Conservation (phyloP, 108 stramenopile species). For the Nitzschia palea region DNA sequence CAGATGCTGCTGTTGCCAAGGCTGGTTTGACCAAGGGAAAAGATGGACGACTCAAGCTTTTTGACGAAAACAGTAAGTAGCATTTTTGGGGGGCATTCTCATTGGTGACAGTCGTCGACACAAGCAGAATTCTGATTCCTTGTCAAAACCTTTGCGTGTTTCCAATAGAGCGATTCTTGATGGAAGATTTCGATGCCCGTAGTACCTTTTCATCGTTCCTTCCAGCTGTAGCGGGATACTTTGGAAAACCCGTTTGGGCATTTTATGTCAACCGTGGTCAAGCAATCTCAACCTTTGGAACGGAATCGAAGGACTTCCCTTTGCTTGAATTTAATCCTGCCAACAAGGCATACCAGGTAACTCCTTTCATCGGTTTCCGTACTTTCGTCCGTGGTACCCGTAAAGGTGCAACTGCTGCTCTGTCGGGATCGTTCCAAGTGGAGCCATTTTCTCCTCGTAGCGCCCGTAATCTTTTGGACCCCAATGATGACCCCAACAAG, state of each 20-base stretch:
- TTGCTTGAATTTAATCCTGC: conserved; percentile 92
- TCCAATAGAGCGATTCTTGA: conserved; percentile 67
- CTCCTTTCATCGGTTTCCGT: conserved; percentile 91
- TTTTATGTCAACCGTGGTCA: conserved; percentile 98
- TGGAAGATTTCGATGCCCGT: conserved; percentile 84
- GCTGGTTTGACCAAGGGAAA: conserved; percentile 21
- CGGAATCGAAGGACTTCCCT: conserved; percentile 86
- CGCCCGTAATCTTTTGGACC: conserved; percentile 58
- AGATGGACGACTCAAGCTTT: conserved; percentile 54
- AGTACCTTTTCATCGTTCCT: conserved; percentile 86
- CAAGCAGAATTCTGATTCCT: neutral
- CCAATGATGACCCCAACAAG: conserved; percentile 50
- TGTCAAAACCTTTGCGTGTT: neutral
- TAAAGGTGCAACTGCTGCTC: conserved; percentile 13
- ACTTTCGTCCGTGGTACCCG: conserved; percentile 87
- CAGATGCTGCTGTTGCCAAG: conserved; percentile 28
- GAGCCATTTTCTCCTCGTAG: conserved; percentile 75
- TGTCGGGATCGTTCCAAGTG: conserved; percentile 50
- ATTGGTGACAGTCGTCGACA: neutral
- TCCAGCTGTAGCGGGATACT: conserved; percentile 86
- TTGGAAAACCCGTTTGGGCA: conserved; percentile 89
- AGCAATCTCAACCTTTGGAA: conserved; percentile 86
- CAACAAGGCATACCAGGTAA: conserved; percentile 94
- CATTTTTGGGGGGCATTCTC: too few relatives aligned
- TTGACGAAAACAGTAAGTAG: conserved; percentile 48